Base-by-base conservation (phyloP, 78 protist genomes). In the Emiliania huxleyi region DNA sequence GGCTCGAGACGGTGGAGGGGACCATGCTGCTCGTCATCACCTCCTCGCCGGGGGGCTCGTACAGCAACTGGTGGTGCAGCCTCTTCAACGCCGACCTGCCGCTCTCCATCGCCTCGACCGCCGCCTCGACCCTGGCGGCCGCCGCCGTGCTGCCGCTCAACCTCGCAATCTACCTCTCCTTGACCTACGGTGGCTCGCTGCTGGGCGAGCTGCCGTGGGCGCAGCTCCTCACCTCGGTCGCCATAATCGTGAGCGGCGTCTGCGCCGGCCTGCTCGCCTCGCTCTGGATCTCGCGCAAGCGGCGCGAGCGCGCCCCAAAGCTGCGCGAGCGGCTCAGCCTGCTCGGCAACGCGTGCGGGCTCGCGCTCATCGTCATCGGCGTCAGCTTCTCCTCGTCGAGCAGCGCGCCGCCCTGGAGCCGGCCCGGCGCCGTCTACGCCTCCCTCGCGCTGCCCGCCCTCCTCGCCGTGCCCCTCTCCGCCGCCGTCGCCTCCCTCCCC, bases 61-160 rank as follows among this genome's bases (percentile, higher is more conserved):
- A 26, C 87, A 71, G 87, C 5, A 35, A 35, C 56, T 75, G 88
- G 93, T 91, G 87, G 62, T 91, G 93, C 93, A 12, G 37, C 18
- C 5, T 91, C 37, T 3, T 69, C 69, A 91, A 91, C 71, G 93
- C 93, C 22, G 93, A 91, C 87, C 45, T 91, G 37, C 1, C 55
- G 12, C 87, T 91, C 62, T 77, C 87, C 62, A 40, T 91, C 11
- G 84, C 87, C 23, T 29, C 22, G 88, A 91, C 93, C 11, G 33
- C 93, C 33, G 79, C 23, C 29, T 5, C 87, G 21, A 91, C 84
- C 23, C 25, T 71, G 25, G 2, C n/a, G 33, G 1, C 87, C 23
- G 37, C 69, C 19, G 93, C 26, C 22, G 0, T 42, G 44, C 84
- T 91, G 29, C 93, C 93, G 71, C n/a, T 71, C 44, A 91, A 91